Conservation (phyloP, 129 eudicot species). For the Gnaphalium uliginosum region DNA sequence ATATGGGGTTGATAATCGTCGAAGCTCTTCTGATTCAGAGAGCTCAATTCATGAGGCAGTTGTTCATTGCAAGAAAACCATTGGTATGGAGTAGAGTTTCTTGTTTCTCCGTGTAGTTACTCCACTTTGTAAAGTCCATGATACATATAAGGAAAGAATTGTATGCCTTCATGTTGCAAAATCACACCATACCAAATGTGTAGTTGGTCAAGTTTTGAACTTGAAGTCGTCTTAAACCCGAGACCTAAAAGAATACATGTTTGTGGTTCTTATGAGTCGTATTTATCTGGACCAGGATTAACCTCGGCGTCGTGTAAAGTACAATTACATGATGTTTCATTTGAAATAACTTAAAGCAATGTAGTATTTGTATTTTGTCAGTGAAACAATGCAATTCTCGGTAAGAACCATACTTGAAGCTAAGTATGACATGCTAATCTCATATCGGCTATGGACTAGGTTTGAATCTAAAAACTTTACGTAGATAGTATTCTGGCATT, state of each 20-base stretch:
- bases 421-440: background rate
- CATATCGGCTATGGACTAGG: background rate
- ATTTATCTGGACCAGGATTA: background rate
- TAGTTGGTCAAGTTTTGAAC: slow-evolving; percentile 16
- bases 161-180: background rate
- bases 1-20: slow-evolving; percentile 54
- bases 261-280: background rate
- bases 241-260: background rate
- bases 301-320: background rate
- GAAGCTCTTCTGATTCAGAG: slow-evolving; percentile 82
- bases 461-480: too few relatives aligned
- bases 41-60: slow-evolving; percentile 91
- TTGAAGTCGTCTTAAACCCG: background rate
- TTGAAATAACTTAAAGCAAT: background rate
- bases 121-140: slow-evolving; percentile 17
- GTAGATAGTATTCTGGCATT: too few relatives aligned
- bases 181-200: background rate
- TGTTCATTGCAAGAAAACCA: slow-evolving; percentile 86
- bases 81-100: slow-evolving; percentile 41
- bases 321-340: too few relatives aligned
- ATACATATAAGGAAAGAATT: background rate
- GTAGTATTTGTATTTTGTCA: background rate
- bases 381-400: background rate
- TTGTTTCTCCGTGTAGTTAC: background rate
- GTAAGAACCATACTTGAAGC: too few relatives aligned